Evolutionary conservation across 352 stramenopile genomes (phyloP).

Genomic region (Thraustotheca clavata): DNA sequence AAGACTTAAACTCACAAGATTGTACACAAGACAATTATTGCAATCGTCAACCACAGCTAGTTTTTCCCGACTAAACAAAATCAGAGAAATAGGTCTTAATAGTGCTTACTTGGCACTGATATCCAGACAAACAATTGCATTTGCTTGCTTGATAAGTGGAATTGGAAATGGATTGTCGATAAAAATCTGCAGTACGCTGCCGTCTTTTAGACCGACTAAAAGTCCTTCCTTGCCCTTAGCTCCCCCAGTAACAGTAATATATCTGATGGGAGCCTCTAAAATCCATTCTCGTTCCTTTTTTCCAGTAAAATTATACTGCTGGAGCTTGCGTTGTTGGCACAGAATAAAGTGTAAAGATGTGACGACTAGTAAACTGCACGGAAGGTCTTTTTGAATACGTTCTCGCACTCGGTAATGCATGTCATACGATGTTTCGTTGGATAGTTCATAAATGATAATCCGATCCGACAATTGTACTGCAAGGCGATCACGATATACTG

Average conservation of each 20-base stretch:
- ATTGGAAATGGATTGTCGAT: conserved; percentile 94
- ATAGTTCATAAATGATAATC: conserved; percentile 92
- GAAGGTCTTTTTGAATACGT: conserved; percentile 74
- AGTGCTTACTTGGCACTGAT: conserved; percentile 75
- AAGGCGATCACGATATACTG: conserved; percentile 87
- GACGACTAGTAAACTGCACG: conserved; percentile 83
- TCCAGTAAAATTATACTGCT: conserved; percentile 87
- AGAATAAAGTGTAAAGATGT: conserved; percentile 89
- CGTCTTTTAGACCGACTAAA: conserved; percentile 89
- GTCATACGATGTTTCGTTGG: conserved; percentile 78
- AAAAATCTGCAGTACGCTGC: conserved; percentile 88
- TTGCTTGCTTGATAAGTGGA: conserved; percentile 80
- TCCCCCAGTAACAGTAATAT: conserved; percentile 90
- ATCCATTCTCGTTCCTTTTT: conserved; percentile 83
- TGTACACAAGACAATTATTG: conserved; percentile 86
- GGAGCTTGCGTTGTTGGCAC: conserved; percentile 87
- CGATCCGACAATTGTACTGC: conserved; percentile 91
- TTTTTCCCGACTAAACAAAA: conserved; percentile 53
- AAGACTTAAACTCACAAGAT: conserved; percentile 36
- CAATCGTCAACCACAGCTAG: conserved; percentile 88
- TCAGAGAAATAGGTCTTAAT: too few species aligned
- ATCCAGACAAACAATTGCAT: conserved; percentile 83
- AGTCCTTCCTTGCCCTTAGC: conserved; percentile 82
- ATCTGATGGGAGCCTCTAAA: conserved; percentile 83
- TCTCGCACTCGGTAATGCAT: conserved; percentile 92